phyloP scores from a whole-genome alignment of 163 green algal genomes.

The Dunaliella salina region DNA sequence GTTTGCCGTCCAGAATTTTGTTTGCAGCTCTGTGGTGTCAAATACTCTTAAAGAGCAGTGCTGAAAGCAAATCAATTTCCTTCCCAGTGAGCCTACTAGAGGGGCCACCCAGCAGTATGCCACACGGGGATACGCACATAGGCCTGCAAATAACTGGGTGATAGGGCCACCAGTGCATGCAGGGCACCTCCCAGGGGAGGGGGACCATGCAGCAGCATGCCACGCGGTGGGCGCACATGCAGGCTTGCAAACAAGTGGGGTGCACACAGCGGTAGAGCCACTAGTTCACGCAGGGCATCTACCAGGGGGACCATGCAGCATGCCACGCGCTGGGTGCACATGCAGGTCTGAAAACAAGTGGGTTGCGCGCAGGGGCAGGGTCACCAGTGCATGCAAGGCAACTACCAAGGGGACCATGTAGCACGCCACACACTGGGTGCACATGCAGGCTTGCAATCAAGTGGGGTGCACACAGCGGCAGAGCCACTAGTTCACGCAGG shows the following conservation, averaged over 20 bases:
- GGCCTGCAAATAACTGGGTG: conserved; percentile 54
- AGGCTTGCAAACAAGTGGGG: conserved; percentile 54
- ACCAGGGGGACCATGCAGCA: conserved; percentile 75
- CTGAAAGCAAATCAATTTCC: no score
- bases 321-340: conserved; percentile 53
- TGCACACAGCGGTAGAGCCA: conserved; percentile 46
- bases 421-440: conserved; percentile 48
- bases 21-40: no score
- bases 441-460: conserved; percentile 53
- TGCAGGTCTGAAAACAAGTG: conserved; percentile 50
- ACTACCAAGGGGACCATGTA: conserved; percentile 68
- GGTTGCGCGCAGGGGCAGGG: conserved; percentile 45
- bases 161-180: conserved; percentile 45
- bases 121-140: conserved; percentile 51
- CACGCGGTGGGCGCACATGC: conserved; percentile 49
- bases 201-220: conserved; percentile 68
- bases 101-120: conserved; percentile 68
- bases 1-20: no score
- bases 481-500: conserved; percentile 44
- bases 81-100: no score
- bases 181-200: conserved; percentile 67
- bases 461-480: conserved; percentile 48
- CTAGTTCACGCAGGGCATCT: conserved; percentile 37
- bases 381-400: conserved; percentile 44
- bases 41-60: no score